phyloP scores from a whole-genome alignment of 805 yeast genomes.

The Candida patagonica region DNA sequence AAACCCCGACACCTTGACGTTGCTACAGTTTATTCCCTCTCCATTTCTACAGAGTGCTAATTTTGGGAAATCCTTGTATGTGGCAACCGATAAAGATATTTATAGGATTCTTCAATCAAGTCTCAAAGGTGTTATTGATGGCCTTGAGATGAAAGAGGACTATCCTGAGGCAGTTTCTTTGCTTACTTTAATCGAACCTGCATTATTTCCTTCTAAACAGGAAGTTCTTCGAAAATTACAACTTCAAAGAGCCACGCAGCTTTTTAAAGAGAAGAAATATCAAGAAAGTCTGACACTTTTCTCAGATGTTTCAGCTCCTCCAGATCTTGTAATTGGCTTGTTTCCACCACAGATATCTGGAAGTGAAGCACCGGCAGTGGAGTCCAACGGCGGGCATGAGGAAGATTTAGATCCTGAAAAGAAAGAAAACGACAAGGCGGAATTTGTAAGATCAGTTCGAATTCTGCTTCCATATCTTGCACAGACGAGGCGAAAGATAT shows the following conservation, averaged over 20 bases:
- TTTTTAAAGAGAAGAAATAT: constrained; percentile 27
- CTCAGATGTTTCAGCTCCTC: constrained; percentile 50
- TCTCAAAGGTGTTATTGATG: constrained; percentile 28
- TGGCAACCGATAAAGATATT: constrained; percentile 25
- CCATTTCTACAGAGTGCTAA: constrained; percentile 17
- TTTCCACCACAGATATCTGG: constrained; percentile 31
- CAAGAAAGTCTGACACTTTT: constrained; percentile 37
- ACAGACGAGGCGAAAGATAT: constrained; percentile 40
- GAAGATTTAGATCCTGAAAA: background rate
- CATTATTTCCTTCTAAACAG: constrained; percentile 24
- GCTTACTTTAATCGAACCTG: constrained; percentile 27
- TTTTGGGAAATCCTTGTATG: constrained; percentile 24
- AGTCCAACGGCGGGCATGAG: background rate
- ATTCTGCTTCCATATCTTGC: constrained; percentile 37
- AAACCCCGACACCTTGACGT: constrained; percentile 29
- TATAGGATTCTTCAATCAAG: constrained; percentile 23
- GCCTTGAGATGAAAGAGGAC: constrained; percentile 24
- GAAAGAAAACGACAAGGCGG: constrained; percentile 1
- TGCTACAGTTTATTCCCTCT: constrained; percentile 29
- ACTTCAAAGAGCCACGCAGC: constrained; percentile 30
- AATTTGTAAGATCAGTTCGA: constrained; percentile 19
- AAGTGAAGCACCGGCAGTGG: background rate
- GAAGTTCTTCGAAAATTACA: constrained; percentile 36
- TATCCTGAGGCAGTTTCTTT: constrained; percentile 39
- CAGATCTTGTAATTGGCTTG: constrained; percentile 39